Evolutionary conservation across 805 yeast genomes (phyloP).

Genomic region (Schwanniomyces yamadae): DNA sequence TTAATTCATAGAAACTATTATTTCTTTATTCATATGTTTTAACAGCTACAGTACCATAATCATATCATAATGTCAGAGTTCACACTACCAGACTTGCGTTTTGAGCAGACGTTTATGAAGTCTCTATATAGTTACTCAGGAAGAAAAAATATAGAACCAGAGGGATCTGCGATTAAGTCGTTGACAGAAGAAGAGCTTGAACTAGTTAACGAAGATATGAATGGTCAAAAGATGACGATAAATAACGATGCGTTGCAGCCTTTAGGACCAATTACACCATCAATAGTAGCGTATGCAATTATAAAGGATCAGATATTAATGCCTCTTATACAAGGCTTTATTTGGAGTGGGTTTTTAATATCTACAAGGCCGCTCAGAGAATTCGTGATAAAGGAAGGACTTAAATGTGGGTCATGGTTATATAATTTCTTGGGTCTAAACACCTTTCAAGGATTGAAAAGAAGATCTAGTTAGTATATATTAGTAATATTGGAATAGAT

Average conservation of each 20-base stretch:
- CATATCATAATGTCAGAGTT: slow-evolving; percentile 6
- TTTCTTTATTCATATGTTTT: no score
- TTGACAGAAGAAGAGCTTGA: slow-evolving; percentile 20
- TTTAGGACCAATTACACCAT: slow-evolving; percentile 41
- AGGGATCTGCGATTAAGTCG: neutral
- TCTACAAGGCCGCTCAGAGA: slow-evolving; percentile 35
- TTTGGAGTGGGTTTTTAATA: slow-evolving; percentile 44
- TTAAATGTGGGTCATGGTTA: slow-evolving; percentile 24
- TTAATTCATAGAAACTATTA: no score
- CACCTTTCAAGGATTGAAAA: neutral
- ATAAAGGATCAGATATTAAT: slow-evolving; percentile 50
- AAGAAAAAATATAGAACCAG: slow-evolving; percentile 9
- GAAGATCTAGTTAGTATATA: neutral
- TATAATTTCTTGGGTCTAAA: slow-evolving; percentile 20
- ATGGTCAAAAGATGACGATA: slow-evolving; percentile 10
- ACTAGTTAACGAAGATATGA: slow-evolving; percentile 16
- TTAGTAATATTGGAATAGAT: neutral
- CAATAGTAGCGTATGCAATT: slow-evolving; percentile 47
- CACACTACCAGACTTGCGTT: slow-evolving; percentile 61
- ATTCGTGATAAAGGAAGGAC: slow-evolving; percentile 25
- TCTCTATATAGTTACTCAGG: slow-evolving; percentile 31
- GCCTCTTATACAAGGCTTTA: slow-evolving; percentile 54
- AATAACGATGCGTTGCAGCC: slow-evolving; percentile 18
- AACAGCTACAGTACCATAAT: no score
- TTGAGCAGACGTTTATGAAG: slow-evolving; percentile 57